Evolutionary conservation across 345 rosid species (phyloP).

Genomic region (Hibiscus mutabilis): DNA sequence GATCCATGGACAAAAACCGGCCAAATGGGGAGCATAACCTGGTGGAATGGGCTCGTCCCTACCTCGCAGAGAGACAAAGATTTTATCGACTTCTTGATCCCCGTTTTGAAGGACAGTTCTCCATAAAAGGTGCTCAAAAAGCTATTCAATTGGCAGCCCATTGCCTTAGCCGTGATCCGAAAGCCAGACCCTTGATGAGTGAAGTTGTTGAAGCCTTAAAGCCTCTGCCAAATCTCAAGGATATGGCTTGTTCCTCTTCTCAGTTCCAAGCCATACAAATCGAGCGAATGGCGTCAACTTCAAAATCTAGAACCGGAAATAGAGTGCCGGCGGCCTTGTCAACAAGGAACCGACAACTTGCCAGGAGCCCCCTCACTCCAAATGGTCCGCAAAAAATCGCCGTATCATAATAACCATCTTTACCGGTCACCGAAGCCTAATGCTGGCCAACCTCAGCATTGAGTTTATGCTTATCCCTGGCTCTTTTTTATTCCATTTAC

Average conservation of each 20-base stretch:
- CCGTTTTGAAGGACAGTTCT: background rate
- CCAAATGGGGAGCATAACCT: background rate
- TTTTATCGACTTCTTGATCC: background rate
- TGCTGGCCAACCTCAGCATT: background rate
- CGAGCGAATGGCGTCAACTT: background rate
- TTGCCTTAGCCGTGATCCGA: background rate
- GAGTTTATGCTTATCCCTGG: background rate
- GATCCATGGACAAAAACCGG: background rate
- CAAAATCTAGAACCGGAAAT: background rate
- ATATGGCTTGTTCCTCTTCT: background rate
- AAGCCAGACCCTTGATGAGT: background rate
- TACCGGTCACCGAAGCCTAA: background rate
- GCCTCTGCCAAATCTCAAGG: background rate
- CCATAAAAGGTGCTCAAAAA: background rate
- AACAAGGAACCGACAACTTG: background rate
- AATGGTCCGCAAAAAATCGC: background rate
- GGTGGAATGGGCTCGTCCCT: constrained; percentile 1
- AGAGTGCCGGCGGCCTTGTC: background rate
- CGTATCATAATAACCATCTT: background rate
- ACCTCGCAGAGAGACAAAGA: background rate
- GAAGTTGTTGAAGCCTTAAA: background rate
- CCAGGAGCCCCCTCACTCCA: background rate
- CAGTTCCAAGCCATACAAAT: background rate
- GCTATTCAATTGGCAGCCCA: background rate
- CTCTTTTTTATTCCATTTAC: background rate